Conservation (phyloP, 2,329 filamentous ascomycete species). For the Phaeosphaeriaceae sp. region DNA sequence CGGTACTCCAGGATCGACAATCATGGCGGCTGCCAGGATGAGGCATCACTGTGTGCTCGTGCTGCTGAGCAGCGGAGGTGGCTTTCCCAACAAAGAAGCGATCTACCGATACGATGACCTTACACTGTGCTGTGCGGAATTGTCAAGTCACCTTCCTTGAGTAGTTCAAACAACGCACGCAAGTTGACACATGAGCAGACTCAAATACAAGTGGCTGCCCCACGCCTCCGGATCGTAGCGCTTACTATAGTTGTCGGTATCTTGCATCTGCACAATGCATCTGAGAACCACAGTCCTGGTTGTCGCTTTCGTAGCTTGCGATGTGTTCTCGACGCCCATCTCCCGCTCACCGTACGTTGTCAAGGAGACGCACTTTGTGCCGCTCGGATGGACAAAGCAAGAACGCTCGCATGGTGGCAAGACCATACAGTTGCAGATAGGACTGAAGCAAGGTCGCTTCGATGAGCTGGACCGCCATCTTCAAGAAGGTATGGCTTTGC, state of each 20-base stretch:
- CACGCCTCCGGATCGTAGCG: neutral
- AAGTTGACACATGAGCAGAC: neutral
- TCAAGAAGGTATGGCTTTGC: constrained; percentile 51
- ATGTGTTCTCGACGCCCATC: constrained; percentile 46
- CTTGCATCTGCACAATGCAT: neutral
- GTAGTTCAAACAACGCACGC: neutral
- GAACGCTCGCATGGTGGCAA: constrained; percentile 57
- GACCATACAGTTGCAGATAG: constrained; percentile 63
- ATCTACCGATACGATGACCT: neutral
- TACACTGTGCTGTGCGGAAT: neutral
- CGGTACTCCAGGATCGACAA: neutral
- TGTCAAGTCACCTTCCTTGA: neutral
- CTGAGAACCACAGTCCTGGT: constrained; percentile 20
- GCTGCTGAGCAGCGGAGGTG: neutral
- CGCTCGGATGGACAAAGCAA: constrained; percentile 58
- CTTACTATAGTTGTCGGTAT: neutral
- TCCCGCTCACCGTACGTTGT: constrained; percentile 56
- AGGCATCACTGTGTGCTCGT: neutral
- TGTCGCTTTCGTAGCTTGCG: constrained; percentile 36
- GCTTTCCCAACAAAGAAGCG: neutral
- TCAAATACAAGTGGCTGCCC: neutral
- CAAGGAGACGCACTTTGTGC: constrained; percentile 64
- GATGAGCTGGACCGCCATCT: constrained; percentile 63
- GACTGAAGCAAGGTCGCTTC: constrained; percentile 64
- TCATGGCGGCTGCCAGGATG: neutral